Evolutionary conservation across 2,329 filamentous ascomycete genomes (phyloP).

Genomic region (Cercospora sojina): DNA sequence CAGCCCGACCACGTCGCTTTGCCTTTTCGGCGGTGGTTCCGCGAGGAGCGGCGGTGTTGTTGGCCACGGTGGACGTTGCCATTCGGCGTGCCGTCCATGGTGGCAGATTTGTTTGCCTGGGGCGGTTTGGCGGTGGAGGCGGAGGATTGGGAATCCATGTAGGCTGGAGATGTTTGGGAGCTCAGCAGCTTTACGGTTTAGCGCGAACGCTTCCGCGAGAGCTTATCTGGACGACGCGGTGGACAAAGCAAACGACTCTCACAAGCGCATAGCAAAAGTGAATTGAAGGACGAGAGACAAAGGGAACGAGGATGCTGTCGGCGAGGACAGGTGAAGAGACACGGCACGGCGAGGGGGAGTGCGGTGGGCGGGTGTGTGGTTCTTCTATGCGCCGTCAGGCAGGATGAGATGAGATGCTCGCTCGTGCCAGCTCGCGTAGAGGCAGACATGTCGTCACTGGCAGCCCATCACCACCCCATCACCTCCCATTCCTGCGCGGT

Average conservation of each 20-base stretch:
- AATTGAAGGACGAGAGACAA: background rate
- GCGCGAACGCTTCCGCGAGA: background rate
- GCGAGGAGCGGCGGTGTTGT: constrained; percentile 21
- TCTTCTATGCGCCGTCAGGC: background rate
- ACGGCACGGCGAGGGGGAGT: background rate
- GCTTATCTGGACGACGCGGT: constrained; percentile 1
- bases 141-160: constrained; percentile 5
- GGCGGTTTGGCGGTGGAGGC: constrained; percentile 10
- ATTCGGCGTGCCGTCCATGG: constrained; percentile 28
- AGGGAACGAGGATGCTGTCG: background rate
- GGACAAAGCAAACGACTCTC: background rate
- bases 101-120: constrained; percentile 7
- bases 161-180: background rate
- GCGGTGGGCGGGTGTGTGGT: background rate
- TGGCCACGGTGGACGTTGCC: constrained; percentile 18
- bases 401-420: background rate
- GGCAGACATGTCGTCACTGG: background rate
- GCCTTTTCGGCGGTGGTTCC: constrained; percentile 19
- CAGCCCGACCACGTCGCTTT: constrained; percentile 28
- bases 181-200: background rate
- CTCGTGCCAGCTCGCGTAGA: background rate
- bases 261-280: constrained; percentile 3
- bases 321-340: background rate
- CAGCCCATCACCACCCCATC: background rate
- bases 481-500: background rate